These are phyloP conservation scores for Pseudoturritis turrita DNA, from an alignment of 345 rosid species.

Conservation along the genomic window DNA sequence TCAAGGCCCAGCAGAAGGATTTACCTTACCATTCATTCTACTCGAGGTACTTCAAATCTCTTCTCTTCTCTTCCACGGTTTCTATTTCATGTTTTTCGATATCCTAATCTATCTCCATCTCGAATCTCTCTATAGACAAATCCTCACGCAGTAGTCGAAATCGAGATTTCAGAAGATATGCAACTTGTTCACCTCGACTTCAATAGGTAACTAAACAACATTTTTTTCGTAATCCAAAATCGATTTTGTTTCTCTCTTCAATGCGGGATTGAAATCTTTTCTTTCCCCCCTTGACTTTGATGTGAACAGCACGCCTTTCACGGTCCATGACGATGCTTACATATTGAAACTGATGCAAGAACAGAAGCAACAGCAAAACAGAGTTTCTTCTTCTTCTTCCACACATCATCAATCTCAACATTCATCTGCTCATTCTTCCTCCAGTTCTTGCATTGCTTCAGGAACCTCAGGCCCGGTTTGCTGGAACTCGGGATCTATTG, in stretches of 20 bases:
- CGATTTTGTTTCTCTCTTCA: not conserved
- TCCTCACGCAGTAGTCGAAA: conserved; percentile 46
- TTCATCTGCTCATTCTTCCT: conserved; percentile 36
- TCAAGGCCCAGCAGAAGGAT: conserved; percentile 33
- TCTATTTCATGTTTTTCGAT: not conserved
- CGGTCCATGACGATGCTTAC: conserved; percentile 39
- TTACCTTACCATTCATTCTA: conserved; percentile 41
- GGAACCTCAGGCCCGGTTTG: conserved; percentile 33
- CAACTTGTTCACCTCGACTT: conserved; percentile 51
- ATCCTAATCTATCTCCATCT: not conserved
- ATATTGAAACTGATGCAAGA: conserved; percentile 36
- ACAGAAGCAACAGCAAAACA: conserved; percentile 27
- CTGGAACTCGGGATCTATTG: conserved; percentile 35
- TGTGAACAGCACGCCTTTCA: conserved; percentile 37
- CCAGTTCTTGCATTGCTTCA: conserved; percentile 39
- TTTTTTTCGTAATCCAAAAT: not conserved
- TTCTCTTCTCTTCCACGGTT: not conserved
- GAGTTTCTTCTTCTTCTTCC: conserved; percentile 28
- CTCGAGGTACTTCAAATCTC: conserved; percentile 33
- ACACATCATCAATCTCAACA: conserved; percentile 22
- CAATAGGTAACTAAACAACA: conserved; percentile 35
- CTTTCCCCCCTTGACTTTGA: not conserved
- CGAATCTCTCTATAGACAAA: conserved; percentile 31
- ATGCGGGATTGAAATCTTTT: not conserved
- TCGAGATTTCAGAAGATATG: conserved; percentile 53